Evolutionary conservation across 345 rosid species (phyloP).

Genomic region (Tarenaya hassleriana): DNA sequence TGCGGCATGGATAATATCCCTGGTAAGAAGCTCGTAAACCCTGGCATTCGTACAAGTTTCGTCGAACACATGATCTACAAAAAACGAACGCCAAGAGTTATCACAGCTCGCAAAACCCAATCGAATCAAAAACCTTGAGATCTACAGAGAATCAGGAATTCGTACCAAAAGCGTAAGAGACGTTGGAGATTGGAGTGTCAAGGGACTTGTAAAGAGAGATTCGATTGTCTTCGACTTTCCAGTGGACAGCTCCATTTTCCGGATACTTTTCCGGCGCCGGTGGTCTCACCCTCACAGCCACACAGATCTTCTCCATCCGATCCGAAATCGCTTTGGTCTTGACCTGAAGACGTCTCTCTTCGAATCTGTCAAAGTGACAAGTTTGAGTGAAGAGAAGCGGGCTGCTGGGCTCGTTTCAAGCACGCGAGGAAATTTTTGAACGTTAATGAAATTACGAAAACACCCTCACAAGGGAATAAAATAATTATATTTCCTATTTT

Average conservation of each 20-base stretch:
- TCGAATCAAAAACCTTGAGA: neutral
- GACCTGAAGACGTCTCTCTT: constrained; percentile 27
- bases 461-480: constrained; percentile 9
- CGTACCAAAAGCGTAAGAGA: constrained; percentile 72
- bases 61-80: constrained; percentile 74
- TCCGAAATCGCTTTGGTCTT: neutral
- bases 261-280: constrained; percentile 41
- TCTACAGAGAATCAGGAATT: neutral
- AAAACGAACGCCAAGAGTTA: neutral
- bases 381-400: neutral
- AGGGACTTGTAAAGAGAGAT: constrained; percentile 67
- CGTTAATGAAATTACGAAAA: constrained; percentile 13
- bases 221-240: constrained; percentile 55
- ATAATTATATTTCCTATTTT: no score
- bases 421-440: constrained; percentile 12
- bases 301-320: constrained; percentile 85
- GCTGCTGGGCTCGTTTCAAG: constrained; percentile 6
- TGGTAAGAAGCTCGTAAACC: constrained; percentile 74
- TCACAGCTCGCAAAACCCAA: neutral
- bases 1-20: constrained; percentile 66
- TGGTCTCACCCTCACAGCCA: constrained; percentile 80
- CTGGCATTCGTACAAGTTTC: constrained; percentile 55
- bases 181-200: constrained; percentile 63
- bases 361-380: constrained; percentile 9
- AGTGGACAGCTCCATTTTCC: constrained; percentile 28